A percentile compares a stretch with the other conserved stretches of the same genome.
These are phyloP conservation scores for Fusarium dimerum DNA, from an alignment of 2,329 filamentous ascomycete species.

Conservation along the genomic window DNA sequence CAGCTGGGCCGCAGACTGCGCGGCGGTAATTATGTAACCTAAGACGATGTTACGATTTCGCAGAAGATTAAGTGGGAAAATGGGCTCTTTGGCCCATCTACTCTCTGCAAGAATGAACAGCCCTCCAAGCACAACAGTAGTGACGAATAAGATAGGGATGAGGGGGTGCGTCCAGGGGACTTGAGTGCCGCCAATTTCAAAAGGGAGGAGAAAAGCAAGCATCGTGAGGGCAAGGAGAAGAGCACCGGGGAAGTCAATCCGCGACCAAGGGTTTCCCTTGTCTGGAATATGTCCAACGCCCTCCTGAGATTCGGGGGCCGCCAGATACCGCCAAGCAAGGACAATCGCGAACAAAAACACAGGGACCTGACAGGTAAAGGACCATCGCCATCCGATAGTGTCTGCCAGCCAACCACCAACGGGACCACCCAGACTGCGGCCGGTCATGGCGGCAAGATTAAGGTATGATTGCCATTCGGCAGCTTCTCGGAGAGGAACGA, in stretches of 20 bases:
- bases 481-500: slow-evolving; percentile 9
- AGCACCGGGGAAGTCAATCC: slow-evolving; percentile 5
- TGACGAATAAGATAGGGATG: no score
- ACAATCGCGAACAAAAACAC: slow-evolving; percentile 1
- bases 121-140: no score
- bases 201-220: not conserved
- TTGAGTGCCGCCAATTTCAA: slow-evolving; percentile 3
- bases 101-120: no score
- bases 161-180: not conserved
- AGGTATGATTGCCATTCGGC: slow-evolving; percentile 13
- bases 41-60: not conserved
- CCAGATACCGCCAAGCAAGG: not conserved
- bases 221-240: not conserved
- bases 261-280: not conserved
- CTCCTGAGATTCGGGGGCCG: not conserved
- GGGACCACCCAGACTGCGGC: slow-evolving; percentile 8
- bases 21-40: not conserved
- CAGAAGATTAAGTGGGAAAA: not conserved
- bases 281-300: not conserved
- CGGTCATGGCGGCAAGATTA: slow-evolving; percentile 10
- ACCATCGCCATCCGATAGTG: slow-evolving; percentile 14
- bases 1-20: not conserved
- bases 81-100: not conserved
- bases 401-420: slow-evolving; percentile 7
- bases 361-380: slow-evolving; percentile 3